A percentile compares a stretch with the other conserved stretches of the same genome.
These are phyloP conservation scores for Ustilago hordei DNA, from an alignment of 1,284 basidiomycete genomes.

Conservation along the genomic window DNA sequence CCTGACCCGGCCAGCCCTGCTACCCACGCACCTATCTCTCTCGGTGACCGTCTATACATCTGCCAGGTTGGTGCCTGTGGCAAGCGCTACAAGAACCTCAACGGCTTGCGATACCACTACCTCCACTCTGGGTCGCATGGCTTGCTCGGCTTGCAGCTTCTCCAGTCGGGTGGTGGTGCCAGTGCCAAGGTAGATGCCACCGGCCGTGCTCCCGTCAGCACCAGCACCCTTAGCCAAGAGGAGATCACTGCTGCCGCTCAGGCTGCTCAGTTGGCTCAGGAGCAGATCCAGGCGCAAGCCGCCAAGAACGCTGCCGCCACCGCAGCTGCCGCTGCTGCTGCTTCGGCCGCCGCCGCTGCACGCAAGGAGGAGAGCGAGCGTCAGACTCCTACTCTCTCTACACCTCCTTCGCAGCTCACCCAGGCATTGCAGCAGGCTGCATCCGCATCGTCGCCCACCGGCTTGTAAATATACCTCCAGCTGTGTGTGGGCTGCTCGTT, in stretches of 20 bases:
- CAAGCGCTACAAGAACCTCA: constrained; percentile 88
- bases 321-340: constrained; percentile 46
- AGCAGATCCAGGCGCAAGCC: constrained; percentile 58
- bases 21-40: constrained; percentile 29
- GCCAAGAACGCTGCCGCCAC: constrained; percentile 54
- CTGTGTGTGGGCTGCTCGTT: constrained; percentile 2
- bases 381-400: constrained; percentile 20
- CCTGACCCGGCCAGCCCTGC: constrained; percentile 44
- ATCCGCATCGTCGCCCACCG: constrained; percentile 19
- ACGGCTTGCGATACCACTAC: constrained; percentile 83
- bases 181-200: constrained; percentile 66
- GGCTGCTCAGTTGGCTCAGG: constrained; percentile 61
- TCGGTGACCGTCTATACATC: constrained; percentile 59
- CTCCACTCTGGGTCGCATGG: constrained; percentile 92
- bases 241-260: constrained; percentile 66
- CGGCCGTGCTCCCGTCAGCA: constrained; percentile 65
- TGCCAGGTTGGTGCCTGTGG: constrained; percentile 75
- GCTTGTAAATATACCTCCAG: constrained; percentile 22
- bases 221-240: constrained; percentile 62
- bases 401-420: constrained; percentile 40
- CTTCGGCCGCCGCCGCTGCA: constrained; percentile 45
- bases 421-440: constrained; percentile 38
- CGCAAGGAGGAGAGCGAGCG: constrained; percentile 44
- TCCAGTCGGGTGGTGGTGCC: constrained; percentile 65
- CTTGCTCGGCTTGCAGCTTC: constrained; percentile 68